Evolutionary conservation across 2,329 filamentous ascomycete species (phyloP).

Genomic region (Calonectria honghensis): DNA sequence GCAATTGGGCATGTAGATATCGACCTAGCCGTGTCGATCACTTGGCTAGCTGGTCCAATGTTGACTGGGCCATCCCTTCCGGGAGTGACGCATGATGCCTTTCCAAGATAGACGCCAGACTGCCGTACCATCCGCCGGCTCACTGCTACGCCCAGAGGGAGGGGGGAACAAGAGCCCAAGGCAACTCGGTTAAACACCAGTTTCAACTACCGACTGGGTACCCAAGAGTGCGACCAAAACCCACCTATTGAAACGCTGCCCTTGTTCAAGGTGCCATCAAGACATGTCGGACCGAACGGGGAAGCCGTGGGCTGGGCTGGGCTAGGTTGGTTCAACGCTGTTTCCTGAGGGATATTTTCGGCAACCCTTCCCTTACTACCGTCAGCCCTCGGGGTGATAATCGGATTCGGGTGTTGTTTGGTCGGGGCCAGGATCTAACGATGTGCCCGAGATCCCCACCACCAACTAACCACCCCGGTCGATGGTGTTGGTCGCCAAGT

Average conservation of each 20-base stretch:
- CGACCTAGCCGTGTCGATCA: slow-evolving; percentile 1
- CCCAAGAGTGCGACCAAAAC: background rate
- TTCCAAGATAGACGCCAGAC: background rate
- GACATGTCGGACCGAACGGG: slow-evolving; percentile 9
- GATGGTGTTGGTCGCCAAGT: background rate
- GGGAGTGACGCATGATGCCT: background rate
- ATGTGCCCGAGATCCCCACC: slow-evolving; percentile 22
- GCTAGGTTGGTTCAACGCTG: background rate
- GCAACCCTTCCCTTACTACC: background rate
- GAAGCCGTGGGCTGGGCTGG: background rate
- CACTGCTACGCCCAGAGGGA: background rate
- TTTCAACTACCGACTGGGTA: background rate
- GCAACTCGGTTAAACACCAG: background rate
- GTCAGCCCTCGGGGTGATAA: slow-evolving; percentile 13
- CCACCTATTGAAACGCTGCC: slow-evolving; percentile 14
- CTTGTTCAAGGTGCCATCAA: slow-evolving; percentile 20
- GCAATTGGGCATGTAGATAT: background rate
- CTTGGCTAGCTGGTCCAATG: background rate
- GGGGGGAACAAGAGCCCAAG: background rate
- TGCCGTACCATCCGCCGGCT: slow-evolving; percentile 1
- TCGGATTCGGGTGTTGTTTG: slow-evolving; percentile 2
- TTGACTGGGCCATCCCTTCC: background rate
- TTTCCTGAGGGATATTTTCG: slow-evolving; percentile 22
- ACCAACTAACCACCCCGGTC: background rate
- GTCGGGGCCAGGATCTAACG: slow-evolving; percentile 12